A percentile compares a stretch with the other conserved stretches of the same genome.
These are phyloP conservation scores for Diplocarpon mali DNA, from an alignment of 2,329 filamentous ascomycete species.

Conservation along the genomic window DNA sequence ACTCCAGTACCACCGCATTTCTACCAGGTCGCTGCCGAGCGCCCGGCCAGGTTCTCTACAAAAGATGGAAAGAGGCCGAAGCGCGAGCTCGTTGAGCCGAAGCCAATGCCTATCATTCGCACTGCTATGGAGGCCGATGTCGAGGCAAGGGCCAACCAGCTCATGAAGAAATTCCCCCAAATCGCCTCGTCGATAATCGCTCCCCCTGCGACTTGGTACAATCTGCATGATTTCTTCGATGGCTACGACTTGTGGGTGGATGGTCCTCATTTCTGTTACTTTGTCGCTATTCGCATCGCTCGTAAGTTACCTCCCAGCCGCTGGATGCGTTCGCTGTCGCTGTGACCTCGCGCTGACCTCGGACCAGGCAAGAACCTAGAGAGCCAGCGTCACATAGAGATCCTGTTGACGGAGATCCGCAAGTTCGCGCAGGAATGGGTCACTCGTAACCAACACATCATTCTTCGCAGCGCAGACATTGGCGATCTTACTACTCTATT, in stretches of 20 bases:
- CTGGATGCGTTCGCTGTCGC: too few species aligned
- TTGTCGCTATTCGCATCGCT: slow-evolving; percentile 21
- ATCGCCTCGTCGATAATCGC: slow-evolving; percentile 5
- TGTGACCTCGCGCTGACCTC: not conserved
- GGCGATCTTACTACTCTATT: slow-evolving; percentile 7
- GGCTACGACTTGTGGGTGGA: slow-evolving; percentile 24
- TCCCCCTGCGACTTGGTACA: slow-evolving; percentile 11
- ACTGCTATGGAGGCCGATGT: slow-evolving; percentile 4
- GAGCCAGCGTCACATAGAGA: not conserved
- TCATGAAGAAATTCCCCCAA: slow-evolving; percentile 11
- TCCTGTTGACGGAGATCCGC: slow-evolving; percentile 8
- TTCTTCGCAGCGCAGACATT: not conserved
- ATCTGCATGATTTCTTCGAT: slow-evolving; percentile 27
- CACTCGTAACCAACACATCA: slow-evolving; percentile 2
- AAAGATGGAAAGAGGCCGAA: slow-evolving; percentile 1
- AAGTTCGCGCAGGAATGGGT: slow-evolving; percentile 15
- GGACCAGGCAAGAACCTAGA: slow-evolving; percentile 2
- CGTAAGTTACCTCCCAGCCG: not conserved
- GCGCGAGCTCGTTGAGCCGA: slow-evolving; percentile 4
- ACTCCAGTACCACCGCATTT: not conserved
- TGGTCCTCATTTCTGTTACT: slow-evolving; percentile 22
- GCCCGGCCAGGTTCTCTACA: slow-evolving; percentile 7
- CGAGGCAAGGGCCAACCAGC: slow-evolving; percentile 1
- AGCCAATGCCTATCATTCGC: slow-evolving; percentile 6
- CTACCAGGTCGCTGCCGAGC: not conserved